These are phyloP conservation scores for Leishmania major DNA, from an alignment of 208 protist genomes.

Conservation along the genomic window DNA sequence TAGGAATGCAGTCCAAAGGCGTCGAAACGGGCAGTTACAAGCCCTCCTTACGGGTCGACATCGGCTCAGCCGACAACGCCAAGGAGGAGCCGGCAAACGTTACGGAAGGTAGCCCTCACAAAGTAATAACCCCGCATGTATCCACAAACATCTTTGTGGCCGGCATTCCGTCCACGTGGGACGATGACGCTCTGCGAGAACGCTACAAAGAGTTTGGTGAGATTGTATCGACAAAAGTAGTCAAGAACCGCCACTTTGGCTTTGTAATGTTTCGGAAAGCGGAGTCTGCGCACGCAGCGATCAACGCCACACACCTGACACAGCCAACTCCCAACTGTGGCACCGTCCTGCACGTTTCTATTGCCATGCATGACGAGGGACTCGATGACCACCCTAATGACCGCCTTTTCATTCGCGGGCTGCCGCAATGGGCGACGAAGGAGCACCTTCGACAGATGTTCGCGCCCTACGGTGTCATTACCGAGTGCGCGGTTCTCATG, in stretches of 20 bases:
- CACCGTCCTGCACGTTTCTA: conserved; percentile 80
- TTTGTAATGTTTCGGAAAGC: conserved; percentile 90
- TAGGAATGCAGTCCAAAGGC: conserved; percentile 18
- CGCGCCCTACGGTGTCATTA: conserved; percentile 61
- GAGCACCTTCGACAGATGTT: conserved; percentile 82
- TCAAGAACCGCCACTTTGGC: conserved; percentile 81
- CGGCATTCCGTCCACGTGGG: conserved; percentile 79
- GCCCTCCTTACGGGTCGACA: conserved; percentile 71
- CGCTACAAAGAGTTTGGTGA: conserved; percentile 81
- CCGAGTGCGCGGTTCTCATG: conserved; percentile 81
- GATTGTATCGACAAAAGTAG: conserved; percentile 86
- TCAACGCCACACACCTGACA: conserved; percentile 83
- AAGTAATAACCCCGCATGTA: conserved; percentile 70
- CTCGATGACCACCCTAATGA: conserved; percentile 87
- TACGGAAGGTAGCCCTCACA: conserved; percentile 40
- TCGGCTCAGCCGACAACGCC: conserved; percentile 38
- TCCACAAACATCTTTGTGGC: conserved; percentile 92
- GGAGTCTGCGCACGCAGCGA: conserved; percentile 83
- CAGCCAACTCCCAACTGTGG: conserved; percentile 52
- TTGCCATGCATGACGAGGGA: conserved; percentile 93
- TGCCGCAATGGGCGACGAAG: conserved; percentile 89
- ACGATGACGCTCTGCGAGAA: conserved; percentile 66
- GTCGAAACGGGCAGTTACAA: conserved; percentile 48
- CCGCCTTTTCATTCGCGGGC: conserved; percentile 84
- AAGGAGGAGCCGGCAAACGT: conserved; percentile 19